Evolutionary conservation across 2,329 filamentous ascomycete genomes (phyloP).

Genomic region (Purpureocillium lavendulum): DNA sequence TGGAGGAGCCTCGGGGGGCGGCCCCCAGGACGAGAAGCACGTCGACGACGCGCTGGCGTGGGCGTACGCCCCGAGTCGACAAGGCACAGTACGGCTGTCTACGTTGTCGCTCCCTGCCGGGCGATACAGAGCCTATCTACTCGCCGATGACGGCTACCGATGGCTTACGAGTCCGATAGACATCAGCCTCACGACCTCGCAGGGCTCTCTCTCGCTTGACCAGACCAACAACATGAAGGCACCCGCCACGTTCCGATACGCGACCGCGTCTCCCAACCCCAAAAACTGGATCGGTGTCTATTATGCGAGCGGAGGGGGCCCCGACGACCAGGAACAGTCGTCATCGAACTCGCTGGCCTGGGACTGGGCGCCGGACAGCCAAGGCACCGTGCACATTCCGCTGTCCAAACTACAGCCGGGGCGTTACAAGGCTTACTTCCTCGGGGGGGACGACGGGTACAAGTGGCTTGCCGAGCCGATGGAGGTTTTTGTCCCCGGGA

Average conservation of each 20-base stretch:
- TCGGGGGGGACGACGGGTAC: slow-evolving; percentile 22
- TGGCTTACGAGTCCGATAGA: slow-evolving; percentile 21
- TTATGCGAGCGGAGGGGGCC: slow-evolving; percentile 18
- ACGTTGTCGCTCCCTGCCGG: slow-evolving; percentile 13
- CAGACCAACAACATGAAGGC: not conserved
- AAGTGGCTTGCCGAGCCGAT: slow-evolving; percentile 22
- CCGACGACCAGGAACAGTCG: slow-evolving; percentile 16
- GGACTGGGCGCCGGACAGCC: slow-evolving; percentile 17
- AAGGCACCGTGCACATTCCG: slow-evolving; percentile 16
- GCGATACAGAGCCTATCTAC: slow-evolving; percentile 23
- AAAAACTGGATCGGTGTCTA: slow-evolving; percentile 30
- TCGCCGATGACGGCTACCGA: slow-evolving; percentile 22
- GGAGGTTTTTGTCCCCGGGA: slow-evolving; percentile 13
- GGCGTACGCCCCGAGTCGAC: slow-evolving; percentile 17
- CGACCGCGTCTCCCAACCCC: slow-evolving; percentile 12
- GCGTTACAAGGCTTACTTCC: slow-evolving; percentile 23
- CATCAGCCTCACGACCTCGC: slow-evolving; percentile 6
- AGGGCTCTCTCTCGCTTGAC: not conserved
- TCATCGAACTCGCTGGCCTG: slow-evolving; percentile 19
- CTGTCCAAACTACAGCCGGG: slow-evolving; percentile 14
- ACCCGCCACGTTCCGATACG: slow-evolving; percentile 21
- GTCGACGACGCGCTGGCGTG: slow-evolving; percentile 17
- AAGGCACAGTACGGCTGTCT: slow-evolving; percentile 16
- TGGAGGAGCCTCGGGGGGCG: slow-evolving; percentile 18
- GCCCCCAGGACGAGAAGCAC: slow-evolving; percentile 18